Percentiles rank a stretch among this genome's conserved stretches.
Evolutionary conservation across 1,139 yeast species (phyloP).

Genomic region (Torulaspora pretoriensis): DNA sequence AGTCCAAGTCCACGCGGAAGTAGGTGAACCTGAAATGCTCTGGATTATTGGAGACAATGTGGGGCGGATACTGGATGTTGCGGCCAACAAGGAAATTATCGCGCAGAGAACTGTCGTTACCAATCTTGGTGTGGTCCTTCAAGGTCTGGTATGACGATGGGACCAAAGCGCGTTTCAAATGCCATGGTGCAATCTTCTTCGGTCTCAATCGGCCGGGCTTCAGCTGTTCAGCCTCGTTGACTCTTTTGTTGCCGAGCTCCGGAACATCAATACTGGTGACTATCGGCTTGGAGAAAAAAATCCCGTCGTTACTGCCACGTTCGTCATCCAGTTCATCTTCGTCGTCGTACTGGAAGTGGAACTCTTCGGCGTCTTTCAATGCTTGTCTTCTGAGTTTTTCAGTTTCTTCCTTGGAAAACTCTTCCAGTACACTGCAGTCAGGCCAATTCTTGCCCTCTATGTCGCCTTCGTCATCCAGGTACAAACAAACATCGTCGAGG

Average conservation of each 20-base stretch:
- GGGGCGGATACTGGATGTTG: conserved; percentile 40
- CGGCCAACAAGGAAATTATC: conserved; percentile 34
- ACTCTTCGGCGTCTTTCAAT: conserved; percentile 41
- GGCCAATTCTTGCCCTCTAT: conserved; percentile 59
- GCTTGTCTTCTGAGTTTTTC: conserved; percentile 45
- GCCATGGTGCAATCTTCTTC: conserved; percentile 75
- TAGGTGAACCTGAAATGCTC: conserved; percentile 75
- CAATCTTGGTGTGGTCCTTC: conserved; percentile 12
- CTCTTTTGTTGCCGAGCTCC: conserved; percentile 43
- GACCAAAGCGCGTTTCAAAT: conserved; percentile 37
- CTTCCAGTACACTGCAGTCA: conserved; percentile 67
- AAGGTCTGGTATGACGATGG: conserved; percentile 13
- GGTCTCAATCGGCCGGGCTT: conserved; percentile 66
- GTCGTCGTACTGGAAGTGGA: conserved; percentile 38
- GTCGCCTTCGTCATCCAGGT: conserved; percentile 50
- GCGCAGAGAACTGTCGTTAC: conserved; percentile 18
- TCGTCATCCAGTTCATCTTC: conserved; percentile 31
- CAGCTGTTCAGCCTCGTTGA: conserved; percentile 62
- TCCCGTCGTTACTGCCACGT: conserved; percentile 25
- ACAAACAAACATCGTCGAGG: conserved; percentile 84
- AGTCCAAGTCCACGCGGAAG: conserved; percentile 82
- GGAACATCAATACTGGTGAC: conserved; percentile 43
- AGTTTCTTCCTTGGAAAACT: conserved; percentile 68
- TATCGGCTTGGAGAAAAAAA: conserved; percentile 41
- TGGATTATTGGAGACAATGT: conserved; percentile 40